These are phyloP conservation scores for Apiospora saccharicola DNA, from an alignment of 2,329 filamentous ascomycete genomes.

Conservation along the genomic window DNA sequence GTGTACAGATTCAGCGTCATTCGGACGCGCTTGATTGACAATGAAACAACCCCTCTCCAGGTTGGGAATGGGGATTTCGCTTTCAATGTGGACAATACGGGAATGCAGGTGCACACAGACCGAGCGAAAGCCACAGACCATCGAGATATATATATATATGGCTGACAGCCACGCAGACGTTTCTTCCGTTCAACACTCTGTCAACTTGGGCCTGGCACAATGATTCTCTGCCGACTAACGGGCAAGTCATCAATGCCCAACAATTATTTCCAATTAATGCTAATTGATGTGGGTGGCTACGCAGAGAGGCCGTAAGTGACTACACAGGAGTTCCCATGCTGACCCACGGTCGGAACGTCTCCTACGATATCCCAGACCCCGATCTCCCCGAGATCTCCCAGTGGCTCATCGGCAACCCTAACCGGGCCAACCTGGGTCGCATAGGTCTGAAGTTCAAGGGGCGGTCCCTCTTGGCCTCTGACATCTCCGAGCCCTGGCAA, in stretches of 20 bases:
- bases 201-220: conserved; percentile 43
- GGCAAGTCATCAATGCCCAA: conserved; percentile 29
- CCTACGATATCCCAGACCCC: conserved; percentile 47
- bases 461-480: conserved; percentile 38
- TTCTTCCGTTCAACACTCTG: conserved; percentile 40
- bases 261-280: neutral
- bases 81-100: conserved; percentile 41
- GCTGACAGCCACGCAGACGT: conserved; percentile 30
- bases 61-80: conserved; percentile 42
- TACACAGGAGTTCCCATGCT: conserved; percentile 43
- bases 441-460: conserved; percentile 49
- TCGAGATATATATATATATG: too few species aligned
- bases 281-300: neutral
- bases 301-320: conserved; percentile 39
- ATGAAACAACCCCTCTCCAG: conserved; percentile 39
- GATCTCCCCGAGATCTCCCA: conserved; percentile 50
- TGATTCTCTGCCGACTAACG: conserved; percentile 46
- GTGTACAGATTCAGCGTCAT: conserved; percentile 37
- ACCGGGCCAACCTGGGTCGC: conserved; percentile 52
- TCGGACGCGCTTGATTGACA: conserved; percentile 36
- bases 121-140: neutral
- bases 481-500: conserved; percentile 43
- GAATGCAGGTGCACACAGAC: conserved; percentile 34
- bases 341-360: conserved; percentile 48
- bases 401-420: conserved; percentile 60